Evolutionary conservation across 106 monocot genomes (phyloP).

Genomic region (Posidonia australis): DNA sequence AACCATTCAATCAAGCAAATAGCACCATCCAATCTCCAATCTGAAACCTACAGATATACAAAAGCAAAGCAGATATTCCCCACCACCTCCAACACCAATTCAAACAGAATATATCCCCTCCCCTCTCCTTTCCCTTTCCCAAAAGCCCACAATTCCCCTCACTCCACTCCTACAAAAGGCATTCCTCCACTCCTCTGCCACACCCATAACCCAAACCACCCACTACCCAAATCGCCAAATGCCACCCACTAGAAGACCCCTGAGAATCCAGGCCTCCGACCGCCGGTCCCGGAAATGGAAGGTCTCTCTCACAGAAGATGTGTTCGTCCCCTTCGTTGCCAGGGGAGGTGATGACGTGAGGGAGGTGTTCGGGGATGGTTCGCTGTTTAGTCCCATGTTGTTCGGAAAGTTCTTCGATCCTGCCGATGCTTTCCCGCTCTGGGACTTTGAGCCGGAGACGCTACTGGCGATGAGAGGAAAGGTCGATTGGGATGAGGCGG

Average conservation of each 20-base stretch:
- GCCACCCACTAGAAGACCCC: conserved; percentile 8
- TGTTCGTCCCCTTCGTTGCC: conserved; percentile 34
- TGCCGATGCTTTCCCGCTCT: conserved; percentile 90
- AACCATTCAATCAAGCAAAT: no score
- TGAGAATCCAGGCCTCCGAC: conserved; percentile 33
- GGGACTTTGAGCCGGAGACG: conserved; percentile 68
- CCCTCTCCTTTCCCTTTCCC: no score
- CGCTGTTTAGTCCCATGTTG: conserved; percentile 69
- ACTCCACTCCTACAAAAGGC: no score
- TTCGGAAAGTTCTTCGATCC: conserved; percentile 97
- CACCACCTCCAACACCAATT: not conserved
- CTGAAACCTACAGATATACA: no score
- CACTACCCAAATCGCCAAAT: not conserved
- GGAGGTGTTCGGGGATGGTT: conserved; percentile 59
- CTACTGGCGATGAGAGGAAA: conserved; percentile 35
- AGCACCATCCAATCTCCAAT: no score
- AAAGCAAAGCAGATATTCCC: not conserved
- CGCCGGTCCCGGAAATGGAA: conserved; percentile 47
- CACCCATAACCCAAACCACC: not conserved
- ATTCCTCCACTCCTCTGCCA: not conserved
- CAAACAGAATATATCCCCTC: conserved; percentile 3
- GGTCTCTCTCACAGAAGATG: conserved; percentile 49
- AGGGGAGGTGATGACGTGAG: conserved; percentile 25
- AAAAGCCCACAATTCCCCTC: no score
- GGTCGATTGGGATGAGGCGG: conserved; percentile 64